Conservation (phyloP, 2,329 filamentous ascomycete species). For the Colletotrichum aenigma region DNA sequence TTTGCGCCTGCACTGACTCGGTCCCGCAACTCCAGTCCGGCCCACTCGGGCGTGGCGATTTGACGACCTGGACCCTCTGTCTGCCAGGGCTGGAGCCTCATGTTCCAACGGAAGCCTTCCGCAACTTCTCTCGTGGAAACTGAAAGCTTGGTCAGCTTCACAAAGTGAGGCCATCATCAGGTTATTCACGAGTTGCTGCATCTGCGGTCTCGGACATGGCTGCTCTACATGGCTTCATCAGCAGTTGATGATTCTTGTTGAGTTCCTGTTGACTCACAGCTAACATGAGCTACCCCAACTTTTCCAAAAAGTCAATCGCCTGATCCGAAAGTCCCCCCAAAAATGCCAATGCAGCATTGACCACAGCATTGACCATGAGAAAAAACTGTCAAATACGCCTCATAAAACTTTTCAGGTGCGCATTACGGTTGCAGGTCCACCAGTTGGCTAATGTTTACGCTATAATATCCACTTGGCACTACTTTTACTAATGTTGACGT, state of each 20-base stretch:
- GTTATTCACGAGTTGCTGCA: neutral
- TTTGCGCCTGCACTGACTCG: constrained; percentile 4
- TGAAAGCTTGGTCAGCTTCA: neutral
- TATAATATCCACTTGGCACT: constrained; percentile 8
- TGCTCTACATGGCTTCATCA: neutral
- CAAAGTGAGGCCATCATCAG: neutral
- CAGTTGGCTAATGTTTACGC: constrained; percentile 17
- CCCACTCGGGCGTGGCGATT: constrained; percentile 14
- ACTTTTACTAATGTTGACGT: neutral
- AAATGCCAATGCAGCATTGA: neutral
- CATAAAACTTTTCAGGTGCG: constrained; percentile 11
- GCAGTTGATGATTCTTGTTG: neutral
- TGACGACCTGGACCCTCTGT: constrained; percentile 4
- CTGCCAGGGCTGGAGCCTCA: constrained; percentile 6
- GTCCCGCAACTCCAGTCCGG: constrained; percentile 5
- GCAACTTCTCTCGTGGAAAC: neutral
- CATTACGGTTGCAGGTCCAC: constrained; percentile 1
- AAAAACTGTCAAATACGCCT: neutral
- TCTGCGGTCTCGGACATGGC: neutral
- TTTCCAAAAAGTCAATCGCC: neutral
- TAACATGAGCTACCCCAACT: neutral
- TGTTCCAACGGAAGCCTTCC: constrained; percentile 5
- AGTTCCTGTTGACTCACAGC: neutral
- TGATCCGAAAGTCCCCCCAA: neutral
- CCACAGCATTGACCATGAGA: neutral